A percentile compares a stretch with the other conserved stretches of the same genome.
Evolutionary conservation across 129 eudicot species (phyloP).

Genomic region (Flaveria sonorensis): DNA sequence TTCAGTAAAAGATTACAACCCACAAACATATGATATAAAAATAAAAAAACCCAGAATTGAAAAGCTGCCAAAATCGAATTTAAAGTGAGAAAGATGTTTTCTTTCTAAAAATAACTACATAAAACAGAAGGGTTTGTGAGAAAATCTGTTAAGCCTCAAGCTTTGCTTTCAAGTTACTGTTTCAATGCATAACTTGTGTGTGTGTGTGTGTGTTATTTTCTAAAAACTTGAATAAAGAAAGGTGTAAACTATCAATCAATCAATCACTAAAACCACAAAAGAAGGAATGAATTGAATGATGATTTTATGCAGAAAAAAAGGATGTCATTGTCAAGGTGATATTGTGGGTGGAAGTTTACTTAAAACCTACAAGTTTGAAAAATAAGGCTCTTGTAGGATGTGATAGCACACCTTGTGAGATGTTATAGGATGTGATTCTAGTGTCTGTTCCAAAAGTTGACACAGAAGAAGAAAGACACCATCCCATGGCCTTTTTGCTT

Average conservation of each 20-base stretch:
- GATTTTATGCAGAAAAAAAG: constrained; percentile 25
- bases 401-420: constrained; percentile 33
- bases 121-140: constrained; percentile 17
- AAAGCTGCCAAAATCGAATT: constrained; percentile 19
- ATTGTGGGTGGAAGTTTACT: constrained; percentile 41
- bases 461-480: constrained; percentile 22
- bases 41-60: constrained; percentile 18
- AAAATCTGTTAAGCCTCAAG: constrained; percentile 22
- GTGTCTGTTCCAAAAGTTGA: constrained; percentile 32
- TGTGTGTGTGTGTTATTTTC: constrained; percentile 16
- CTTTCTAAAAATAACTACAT: constrained; percentile 21
- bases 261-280: constrained; percentile 13
- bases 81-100: constrained; percentile 20
- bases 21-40: constrained; percentile 21
- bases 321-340: constrained; percentile 31
- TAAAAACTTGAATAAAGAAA: constrained; percentile 16
- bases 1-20: constrained; percentile 13
- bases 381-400: constrained; percentile 36
- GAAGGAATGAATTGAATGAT: constrained; percentile 25
- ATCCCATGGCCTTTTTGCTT: constrained; percentile 25
- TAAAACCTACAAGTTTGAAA: constrained; percentile 36
- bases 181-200: background rate
- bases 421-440: constrained; percentile 17
- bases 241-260: constrained; percentile 32
- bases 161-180: constrained; percentile 62